These are phyloP conservation scores for Pleomassaria siparia DNA, from an alignment of 2,329 filamentous ascomycete species.

Conservation along the genomic window DNA sequence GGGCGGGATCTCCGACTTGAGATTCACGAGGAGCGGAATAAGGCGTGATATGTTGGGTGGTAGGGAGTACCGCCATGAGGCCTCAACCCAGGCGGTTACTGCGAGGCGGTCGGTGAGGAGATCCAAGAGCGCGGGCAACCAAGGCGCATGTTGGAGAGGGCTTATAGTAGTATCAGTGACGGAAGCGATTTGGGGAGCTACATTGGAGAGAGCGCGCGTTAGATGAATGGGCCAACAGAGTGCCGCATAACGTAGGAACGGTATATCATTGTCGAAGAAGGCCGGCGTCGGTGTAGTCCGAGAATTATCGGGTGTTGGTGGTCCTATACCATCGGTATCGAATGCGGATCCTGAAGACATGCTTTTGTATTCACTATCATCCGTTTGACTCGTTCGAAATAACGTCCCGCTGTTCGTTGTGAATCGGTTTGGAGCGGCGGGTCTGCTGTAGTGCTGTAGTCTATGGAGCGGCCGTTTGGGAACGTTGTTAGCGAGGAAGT, in stretches of 20 bases:
- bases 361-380: conserved; percentile 37
- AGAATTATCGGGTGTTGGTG: conserved; percentile 3
- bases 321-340: conserved; percentile 17
- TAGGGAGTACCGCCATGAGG: conserved; percentile 32
- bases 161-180: not conserved
- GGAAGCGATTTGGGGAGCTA: conserved; percentile 1
- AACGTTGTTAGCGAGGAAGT: conserved; percentile 28
- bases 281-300: conserved; percentile 4
- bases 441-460: conserved; percentile 15
- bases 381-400: conserved; percentile 25
- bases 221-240: conserved; percentile 39
- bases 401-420: conserved; percentile 23
- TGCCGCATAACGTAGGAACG: conserved; percentile 33
- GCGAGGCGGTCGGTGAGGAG: conserved; percentile 30
- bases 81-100: conserved; percentile 35
- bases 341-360: conserved; percentile 19
- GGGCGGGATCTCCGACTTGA: conserved; percentile 24
- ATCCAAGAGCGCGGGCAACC: conserved; percentile 24
- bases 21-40: conserved; percentile 22
- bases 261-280: conserved; percentile 27
- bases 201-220: conserved; percentile 21
- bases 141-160: conserved; percentile 14
- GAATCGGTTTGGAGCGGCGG: conserved; percentile 4
- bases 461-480: conserved; percentile 28
- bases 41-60: conserved; percentile 34